phyloP scores from a whole-genome alignment of 768 basidiomycete species.

The Boletus subcaerulescens region DNA sequence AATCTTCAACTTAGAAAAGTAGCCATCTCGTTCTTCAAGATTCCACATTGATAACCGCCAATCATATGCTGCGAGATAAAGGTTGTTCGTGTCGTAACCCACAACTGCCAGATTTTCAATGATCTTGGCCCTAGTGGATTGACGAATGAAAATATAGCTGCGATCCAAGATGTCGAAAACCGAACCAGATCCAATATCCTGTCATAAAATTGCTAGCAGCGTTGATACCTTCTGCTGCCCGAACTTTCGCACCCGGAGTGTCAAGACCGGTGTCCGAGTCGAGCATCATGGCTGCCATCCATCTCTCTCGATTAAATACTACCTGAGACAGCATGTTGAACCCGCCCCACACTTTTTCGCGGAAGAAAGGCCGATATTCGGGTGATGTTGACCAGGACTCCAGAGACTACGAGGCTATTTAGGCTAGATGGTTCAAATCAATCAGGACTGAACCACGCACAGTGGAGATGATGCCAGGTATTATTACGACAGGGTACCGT shows the following conservation, averaged over 20 bases:
- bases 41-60: slow-evolving; percentile 90
- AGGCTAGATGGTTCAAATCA: neutral
- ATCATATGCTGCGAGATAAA: slow-evolving; percentile 83
- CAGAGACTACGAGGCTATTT: slow-evolving; percentile 49
- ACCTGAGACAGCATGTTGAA: slow-evolving; percentile 82
- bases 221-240: slow-evolving; percentile 90
- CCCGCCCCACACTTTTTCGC: slow-evolving; percentile 82
- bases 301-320: slow-evolving; percentile 80
- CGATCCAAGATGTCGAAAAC: neutral
- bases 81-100: slow-evolving; percentile 89
- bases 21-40: slow-evolving; percentile 87
- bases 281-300: slow-evolving; percentile 88
- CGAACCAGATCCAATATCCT: slow-evolving; percentile 93
- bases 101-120: slow-evolving; percentile 93
- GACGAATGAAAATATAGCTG: neutral
- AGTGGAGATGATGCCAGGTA: slow-evolving; percentile 89
- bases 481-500: slow-evolving; percentile 75
- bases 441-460: slow-evolving; percentile 38
- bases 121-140: slow-evolving; percentile 68
- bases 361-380: slow-evolving; percentile 84
- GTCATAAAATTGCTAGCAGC: slow-evolving; percentile 84
- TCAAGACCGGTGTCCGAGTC: slow-evolving; percentile 92
- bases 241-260: slow-evolving; percentile 77
- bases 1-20: slow-evolving; percentile 79
- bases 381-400: slow-evolving; percentile 93